phyloP scores from a whole-genome alignment of 2,329 filamentous ascomycete genomes.

The Fusarium decemcellulare region DNA sequence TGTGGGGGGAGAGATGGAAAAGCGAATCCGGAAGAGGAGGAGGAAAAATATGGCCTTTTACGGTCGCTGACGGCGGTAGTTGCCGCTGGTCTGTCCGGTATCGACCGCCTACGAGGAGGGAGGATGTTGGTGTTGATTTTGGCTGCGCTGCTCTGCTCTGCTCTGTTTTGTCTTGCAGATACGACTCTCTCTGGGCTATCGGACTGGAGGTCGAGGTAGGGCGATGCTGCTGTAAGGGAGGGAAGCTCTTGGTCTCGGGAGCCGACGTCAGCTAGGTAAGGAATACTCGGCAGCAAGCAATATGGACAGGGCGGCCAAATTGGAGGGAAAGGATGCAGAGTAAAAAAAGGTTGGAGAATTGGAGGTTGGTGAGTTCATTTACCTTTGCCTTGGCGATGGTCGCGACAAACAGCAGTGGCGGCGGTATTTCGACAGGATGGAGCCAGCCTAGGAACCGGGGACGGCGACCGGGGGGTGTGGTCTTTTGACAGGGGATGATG shows the following conservation, averaged over 20 bases:
- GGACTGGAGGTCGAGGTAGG: neutral
- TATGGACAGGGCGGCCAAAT: neutral
- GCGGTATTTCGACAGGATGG: constrained; percentile 28
- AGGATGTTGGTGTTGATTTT: constrained; percentile 2
- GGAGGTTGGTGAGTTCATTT: constrained; percentile 42
- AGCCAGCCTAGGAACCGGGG: constrained; percentile 20
- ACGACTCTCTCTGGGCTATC: constrained; percentile 15
- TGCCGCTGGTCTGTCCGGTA: constrained; percentile 16
- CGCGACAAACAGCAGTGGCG: constrained; percentile 28
- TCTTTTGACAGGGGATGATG: constrained; percentile 21
- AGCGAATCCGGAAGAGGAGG: constrained; percentile 23
- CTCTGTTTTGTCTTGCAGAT: constrained; percentile 35
- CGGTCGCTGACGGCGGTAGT: constrained; percentile 2
- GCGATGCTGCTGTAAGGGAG: constrained; percentile 6
- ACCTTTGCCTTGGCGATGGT: constrained; percentile 31
- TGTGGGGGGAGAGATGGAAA: neutral
- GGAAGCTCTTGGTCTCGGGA: constrained; percentile 16
- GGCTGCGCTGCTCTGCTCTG: neutral
- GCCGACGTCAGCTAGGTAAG: constrained; percentile 17
- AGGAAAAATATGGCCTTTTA: constrained; percentile 12
- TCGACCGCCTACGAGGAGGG: constrained; percentile 27
- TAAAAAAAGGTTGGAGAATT: constrained; percentile 14
- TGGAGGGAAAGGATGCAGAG: constrained; percentile 3
- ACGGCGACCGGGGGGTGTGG: constrained; percentile 26
- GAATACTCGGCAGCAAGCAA: neutral